A percentile compares a stretch with the other conserved stretches of the same genome.
Evolutionary conservation across 1,139 yeast species (phyloP).

Genomic region (Nakaseomyces bracarensis): DNA sequence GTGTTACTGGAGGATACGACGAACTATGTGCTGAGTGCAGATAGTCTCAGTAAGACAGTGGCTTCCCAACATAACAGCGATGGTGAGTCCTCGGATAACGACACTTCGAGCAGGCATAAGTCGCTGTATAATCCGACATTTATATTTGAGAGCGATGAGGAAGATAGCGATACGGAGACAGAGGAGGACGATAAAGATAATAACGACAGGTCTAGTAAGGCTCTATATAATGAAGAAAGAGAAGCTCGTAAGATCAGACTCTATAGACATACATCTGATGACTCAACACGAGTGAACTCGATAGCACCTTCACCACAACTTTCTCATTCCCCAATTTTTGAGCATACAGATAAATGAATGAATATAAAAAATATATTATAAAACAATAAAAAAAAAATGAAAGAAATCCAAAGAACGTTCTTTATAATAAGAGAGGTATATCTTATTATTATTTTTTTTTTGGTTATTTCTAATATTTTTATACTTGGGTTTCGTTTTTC

Average conservation of each 20-base stretch:
- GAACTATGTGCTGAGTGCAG: slow-evolving; percentile 1
- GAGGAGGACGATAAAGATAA: no score
- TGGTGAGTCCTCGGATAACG: neutral
- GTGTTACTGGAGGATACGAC: neutral
- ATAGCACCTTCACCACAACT: neutral
- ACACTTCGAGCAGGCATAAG: neutral
- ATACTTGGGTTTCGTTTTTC: no score
- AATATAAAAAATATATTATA: no score
- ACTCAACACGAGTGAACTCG: slow-evolving; percentile 3
- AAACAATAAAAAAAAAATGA: no score
- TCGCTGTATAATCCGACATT: slow-evolving; percentile 1
- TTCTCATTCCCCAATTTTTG: neutral
- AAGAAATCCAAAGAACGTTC: no score
- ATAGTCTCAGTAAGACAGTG: neutral
- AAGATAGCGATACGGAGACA: neutral
- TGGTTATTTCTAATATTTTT: no score
- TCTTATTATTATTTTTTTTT: no score
- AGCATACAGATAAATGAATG: neutral
- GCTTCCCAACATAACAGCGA: no score
- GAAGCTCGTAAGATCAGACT: neutral
- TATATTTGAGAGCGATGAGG: slow-evolving; percentile 1
- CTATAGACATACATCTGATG: slow-evolving; percentile 1
- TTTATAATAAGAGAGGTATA: no score
- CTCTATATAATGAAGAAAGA: neutral
- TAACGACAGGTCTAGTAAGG: neutral